These are phyloP conservation scores for Debaryomyces psychrophilus DNA, from an alignment of 1,139 yeast genomes.

Conservation along the genomic window DNA sequence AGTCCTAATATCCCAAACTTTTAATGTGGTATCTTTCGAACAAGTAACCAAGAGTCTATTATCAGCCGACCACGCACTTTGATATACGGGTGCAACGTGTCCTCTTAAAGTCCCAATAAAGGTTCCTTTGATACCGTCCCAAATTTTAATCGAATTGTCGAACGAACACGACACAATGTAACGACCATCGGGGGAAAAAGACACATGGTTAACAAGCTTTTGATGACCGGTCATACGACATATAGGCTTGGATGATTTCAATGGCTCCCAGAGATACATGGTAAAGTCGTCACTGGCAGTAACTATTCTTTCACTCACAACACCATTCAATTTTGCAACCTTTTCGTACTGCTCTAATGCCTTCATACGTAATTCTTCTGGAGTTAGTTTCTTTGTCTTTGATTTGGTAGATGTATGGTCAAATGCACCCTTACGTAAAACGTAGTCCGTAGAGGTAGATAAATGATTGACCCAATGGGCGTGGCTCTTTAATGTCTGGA, in stretches of 20 bases:
- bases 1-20: slow-evolving; percentile 94
- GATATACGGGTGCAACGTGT: slow-evolving; percentile 97
- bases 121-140: slow-evolving; percentile 95
- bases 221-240: slow-evolving; percentile 98
- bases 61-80: slow-evolving; percentile 98
- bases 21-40: slow-evolving; percentile 94
- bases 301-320: slow-evolving; percentile 75
- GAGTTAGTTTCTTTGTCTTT: slow-evolving; percentile 25
- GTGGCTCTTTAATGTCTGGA: slow-evolving; percentile 81
- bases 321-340: slow-evolving; percentile 74
- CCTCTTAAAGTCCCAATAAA: slow-evolving; percentile 91
- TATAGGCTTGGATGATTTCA: slow-evolving; percentile 76
- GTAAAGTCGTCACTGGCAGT: slow-evolving; percentile 98
- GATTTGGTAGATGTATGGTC: slow-evolving; percentile 31
- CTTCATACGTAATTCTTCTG: slow-evolving; percentile 36
- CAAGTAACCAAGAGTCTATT: slow-evolving; percentile 88
- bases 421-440: slow-evolving; percentile 65
- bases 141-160: slow-evolving; percentile 89
- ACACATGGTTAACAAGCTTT: slow-evolving; percentile 92
- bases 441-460: slow-evolving; percentile 89
- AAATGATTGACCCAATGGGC: slow-evolving; percentile 98
- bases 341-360: slow-evolving; percentile 66
- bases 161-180: slow-evolving; percentile 90
- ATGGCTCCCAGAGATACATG: slow-evolving; percentile 96
- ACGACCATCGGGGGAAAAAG: slow-evolving; percentile 95